Percentiles rank a stretch among this genome's conserved stretches.
Conservation (phyloP, 768 basidiomycete species). For the Pleurotus giganteus region DNA sequence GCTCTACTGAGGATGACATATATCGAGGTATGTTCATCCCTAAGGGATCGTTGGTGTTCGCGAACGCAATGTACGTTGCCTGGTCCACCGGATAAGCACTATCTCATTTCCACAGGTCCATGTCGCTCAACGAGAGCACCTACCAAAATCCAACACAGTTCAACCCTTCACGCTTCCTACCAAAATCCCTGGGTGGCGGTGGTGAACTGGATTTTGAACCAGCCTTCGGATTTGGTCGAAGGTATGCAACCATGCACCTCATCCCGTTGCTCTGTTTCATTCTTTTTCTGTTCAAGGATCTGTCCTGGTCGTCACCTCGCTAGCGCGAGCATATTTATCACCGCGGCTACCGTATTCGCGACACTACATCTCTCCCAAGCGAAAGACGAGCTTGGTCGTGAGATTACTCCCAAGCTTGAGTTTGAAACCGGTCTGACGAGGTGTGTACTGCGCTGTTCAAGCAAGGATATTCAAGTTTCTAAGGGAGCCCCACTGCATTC, state of each 20-base stretch:
- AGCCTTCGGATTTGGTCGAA: slow-evolving; percentile 8
- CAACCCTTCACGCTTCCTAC: neutral
- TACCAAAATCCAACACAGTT: neutral
- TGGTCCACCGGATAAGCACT: no score
- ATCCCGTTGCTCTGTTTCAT: neutral
- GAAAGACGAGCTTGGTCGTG: slow-evolving; percentile 29
- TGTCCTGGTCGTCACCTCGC: slow-evolving; percentile 50
- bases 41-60: slow-evolving; percentile 3
- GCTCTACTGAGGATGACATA: slow-evolving; percentile 2
- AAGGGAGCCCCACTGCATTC: neutral
- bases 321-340: slow-evolving; percentile 45
- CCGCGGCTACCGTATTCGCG: slow-evolving; percentile 43
- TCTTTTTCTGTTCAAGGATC: slow-evolving; percentile 22
- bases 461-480: neutral
- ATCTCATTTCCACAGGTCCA: neutral
- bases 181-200: neutral
- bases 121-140: neutral
- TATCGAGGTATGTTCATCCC: slow-evolving; percentile 7
- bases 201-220: neutral
- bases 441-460: slow-evolving; percentile 22
- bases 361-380: slow-evolving; percentile 42
- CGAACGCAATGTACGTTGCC: slow-evolving; percentile 1
- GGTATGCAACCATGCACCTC: neutral
- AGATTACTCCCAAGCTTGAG: slow-evolving; percentile 36
- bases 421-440: slow-evolving; percentile 44